A percentile compares a stretch with the other conserved stretches of the same genome.
phyloP scores from a whole-genome alignment of 2,329 filamentous ascomycete species.

The Colletotrichum tofieldiae region DNA sequence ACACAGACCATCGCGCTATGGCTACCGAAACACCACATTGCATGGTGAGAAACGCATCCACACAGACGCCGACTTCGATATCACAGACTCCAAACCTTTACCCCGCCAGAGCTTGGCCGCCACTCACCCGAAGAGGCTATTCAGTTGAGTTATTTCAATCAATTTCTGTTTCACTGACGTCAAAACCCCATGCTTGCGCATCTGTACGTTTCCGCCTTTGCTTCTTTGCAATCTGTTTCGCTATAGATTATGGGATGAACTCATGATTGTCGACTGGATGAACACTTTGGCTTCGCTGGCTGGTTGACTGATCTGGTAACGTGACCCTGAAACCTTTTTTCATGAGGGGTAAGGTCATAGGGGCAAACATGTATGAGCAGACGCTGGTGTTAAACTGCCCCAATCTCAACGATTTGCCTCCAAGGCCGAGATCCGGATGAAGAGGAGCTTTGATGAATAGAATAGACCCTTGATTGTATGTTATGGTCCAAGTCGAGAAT shows the following conservation, averaged over 20 bases:
- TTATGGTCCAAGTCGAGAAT: not conserved
- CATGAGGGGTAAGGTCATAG: not conserved
- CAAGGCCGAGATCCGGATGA: not conserved
- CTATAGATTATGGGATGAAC: not conserved
- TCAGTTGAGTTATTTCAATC: not conserved
- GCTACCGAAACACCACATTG: conserved; percentile 20
- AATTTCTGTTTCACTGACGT: conserved; percentile 8
- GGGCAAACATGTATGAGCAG: not conserved
- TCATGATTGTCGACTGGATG: not conserved
- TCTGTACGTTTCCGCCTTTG: conserved; percentile 2
- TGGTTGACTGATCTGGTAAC: not conserved
- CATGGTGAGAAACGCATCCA: conserved; percentile 8
- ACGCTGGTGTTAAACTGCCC: not conserved
- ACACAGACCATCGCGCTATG: conserved; percentile 22
- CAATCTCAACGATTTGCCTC: not conserved
- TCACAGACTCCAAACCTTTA: not conserved
- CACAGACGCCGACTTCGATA: conserved; percentile 19
- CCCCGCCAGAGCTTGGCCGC: not conserved
- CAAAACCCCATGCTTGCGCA: not conserved
- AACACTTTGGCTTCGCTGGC: not conserved
- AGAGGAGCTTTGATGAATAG: not conserved
- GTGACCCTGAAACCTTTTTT: not conserved
- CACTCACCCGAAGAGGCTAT: not conserved
- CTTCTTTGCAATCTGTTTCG: not conserved
- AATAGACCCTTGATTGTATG: not conserved